phyloP scores from a whole-genome alignment of 2,329 filamentous ascomycete genomes.

The Trichoderma polysporum region DNA sequence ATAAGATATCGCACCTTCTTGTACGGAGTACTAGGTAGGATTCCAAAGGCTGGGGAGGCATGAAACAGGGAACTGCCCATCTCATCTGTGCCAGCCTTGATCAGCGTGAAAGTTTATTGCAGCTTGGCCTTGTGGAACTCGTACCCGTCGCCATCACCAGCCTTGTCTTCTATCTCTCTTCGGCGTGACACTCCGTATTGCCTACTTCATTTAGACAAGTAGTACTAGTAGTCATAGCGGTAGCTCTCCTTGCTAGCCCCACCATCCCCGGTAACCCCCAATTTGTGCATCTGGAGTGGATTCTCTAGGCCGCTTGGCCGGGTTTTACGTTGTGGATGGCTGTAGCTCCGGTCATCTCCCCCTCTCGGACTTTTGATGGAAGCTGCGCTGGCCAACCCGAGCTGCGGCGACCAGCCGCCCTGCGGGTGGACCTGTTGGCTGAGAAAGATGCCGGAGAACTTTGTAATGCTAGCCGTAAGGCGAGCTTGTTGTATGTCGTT shows the following conservation, averaged over 20 bases:
- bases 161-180: not conserved
- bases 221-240: not conserved
- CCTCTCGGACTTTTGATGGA: conserved; percentile 9
- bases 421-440: conserved; percentile 11
- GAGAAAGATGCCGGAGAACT: not conserved
- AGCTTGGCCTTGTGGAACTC: conserved; percentile 1
- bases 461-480: not conserved
- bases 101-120: not conserved
- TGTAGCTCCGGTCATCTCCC: conserved; percentile 6
- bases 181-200: not conserved
- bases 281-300: conserved; percentile 3
- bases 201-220: not conserved
- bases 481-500: conserved; percentile 10
- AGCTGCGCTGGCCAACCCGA: conserved; percentile 13
- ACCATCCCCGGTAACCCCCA: conserved; percentile 8
- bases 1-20: not conserved
- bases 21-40: not conserved
- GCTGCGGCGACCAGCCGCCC: not conserved
- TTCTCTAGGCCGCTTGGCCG: conserved; percentile 4
- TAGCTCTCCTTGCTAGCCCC: not conserved
- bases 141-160: not conserved
- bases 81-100: not conserved
- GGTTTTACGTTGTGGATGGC: conserved; percentile 2
- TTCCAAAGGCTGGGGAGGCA: not conserved
- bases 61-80: not conserved